These are phyloP conservation scores for Eucalyptus tenuipes DNA, from an alignment of 345 rosid species.

Conservation along the genomic window DNA sequence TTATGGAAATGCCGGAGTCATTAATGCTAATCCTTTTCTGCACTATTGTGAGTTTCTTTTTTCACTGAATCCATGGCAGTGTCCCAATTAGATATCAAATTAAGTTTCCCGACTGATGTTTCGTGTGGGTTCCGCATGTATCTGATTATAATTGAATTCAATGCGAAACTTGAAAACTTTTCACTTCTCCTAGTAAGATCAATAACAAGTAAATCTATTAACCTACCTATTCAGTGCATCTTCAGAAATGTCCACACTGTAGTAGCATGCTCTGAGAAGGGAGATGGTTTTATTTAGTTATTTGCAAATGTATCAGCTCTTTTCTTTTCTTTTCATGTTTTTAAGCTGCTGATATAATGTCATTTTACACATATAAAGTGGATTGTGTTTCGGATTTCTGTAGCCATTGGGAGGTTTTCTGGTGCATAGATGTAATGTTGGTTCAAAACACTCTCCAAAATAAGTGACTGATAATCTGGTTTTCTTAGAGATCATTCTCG, in stretches of 20 bases:
- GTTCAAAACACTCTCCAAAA: not conserved
- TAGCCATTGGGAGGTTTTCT: not conserved
- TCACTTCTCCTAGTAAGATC: not conserved
- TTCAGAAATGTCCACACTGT: not conserved
- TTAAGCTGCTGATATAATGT: too few species aligned
- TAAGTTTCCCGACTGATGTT: not conserved
- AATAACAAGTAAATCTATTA: not conserved
- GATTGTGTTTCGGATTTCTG: not conserved
- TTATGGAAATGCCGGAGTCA: not conserved
- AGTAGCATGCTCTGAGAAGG: not conserved
- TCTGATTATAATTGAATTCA: not conserved
- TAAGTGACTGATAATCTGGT: not conserved
- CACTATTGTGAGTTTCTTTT: not conserved
- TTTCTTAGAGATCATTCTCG: not conserved
- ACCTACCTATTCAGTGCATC: not conserved
- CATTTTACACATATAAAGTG: not conserved
- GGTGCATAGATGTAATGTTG: not conserved
- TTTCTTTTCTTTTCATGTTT: not conserved
- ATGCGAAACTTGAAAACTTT: not conserved
- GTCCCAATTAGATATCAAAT: not conserved
- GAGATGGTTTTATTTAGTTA: not conserved
- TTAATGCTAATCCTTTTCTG: not conserved
- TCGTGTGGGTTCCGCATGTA: not conserved
- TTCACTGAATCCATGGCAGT: not conserved
- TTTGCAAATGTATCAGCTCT: not conserved